These are phyloP conservation scores for Parasitella parasitica DNA, from an alignment of 371 early-diverging fungal genomes.

Conservation along the genomic window DNA sequence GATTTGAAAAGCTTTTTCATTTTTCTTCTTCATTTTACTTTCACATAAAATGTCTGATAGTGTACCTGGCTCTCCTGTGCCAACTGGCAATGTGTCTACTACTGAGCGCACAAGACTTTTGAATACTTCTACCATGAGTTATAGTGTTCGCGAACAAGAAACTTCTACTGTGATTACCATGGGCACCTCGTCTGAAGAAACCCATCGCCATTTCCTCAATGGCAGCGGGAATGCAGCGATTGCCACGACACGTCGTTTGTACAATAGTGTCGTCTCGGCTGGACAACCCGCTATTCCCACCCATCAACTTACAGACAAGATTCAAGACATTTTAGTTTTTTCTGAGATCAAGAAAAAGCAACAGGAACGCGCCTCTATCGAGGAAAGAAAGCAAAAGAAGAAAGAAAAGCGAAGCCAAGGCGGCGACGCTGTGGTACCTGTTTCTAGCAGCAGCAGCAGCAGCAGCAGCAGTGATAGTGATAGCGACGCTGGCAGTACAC, in stretches of 20 bases:
- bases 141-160: constrained; percentile 1
- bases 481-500: constrained; percentile 10
- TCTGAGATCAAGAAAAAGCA: constrained; percentile 27
- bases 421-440: neutral
- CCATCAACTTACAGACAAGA: constrained; percentile 27
- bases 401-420: constrained; percentile 1
- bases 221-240: neutral
- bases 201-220: neutral
- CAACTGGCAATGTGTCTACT: constrained; percentile 6
- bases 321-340: constrained; percentile 32
- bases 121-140: constrained; percentile 7
- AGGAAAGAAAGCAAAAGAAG: neutral
- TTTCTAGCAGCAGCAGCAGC: neutral
- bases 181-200: neutral
- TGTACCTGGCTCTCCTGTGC: constrained; percentile 1
- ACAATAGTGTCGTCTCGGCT: neutral
- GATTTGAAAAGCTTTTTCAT: neutral
- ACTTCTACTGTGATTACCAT: constrained; percentile 15
- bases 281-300: constrained; percentile 24
- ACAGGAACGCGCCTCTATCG: neutral
- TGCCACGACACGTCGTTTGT: neutral
- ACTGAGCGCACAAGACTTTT: constrained; percentile 23
- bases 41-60: neutral
- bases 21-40: neutral
- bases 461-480: constrained; percentile 20